A percentile compares a stretch with the other conserved stretches of the same genome.
Evolutionary conservation across 345 rosid genomes (phyloP).

Genomic region (Pugionium cornutum): DNA sequence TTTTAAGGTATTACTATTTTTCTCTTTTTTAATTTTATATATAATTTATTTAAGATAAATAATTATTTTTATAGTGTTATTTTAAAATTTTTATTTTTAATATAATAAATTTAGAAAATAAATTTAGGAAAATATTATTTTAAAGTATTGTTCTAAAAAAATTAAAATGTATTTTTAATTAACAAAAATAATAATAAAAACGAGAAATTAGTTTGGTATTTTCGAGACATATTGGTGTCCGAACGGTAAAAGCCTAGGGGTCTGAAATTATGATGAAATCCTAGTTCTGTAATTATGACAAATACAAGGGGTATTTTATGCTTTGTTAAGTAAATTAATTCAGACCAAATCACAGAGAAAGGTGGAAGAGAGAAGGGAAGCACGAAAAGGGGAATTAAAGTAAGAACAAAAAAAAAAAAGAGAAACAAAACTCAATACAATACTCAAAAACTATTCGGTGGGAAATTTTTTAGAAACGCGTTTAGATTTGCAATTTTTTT

Average conservation of each 20-base stretch:
- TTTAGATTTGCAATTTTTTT: constrained; percentile 30
- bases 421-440: background rate
- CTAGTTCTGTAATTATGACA: constrained; percentile 5
- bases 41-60: no score
- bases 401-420: background rate
- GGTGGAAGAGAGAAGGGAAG: constrained; percentile 40
- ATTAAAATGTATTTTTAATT: no score
- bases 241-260: background rate
- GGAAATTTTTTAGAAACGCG: constrained; percentile 35
- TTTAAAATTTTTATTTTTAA: no score
- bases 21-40: no score
- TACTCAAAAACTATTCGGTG: constrained; percentile 38
- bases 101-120: no score
- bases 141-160: no score
- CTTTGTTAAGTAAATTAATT: constrained; percentile 30
- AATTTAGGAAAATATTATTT: no score
- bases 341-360: constrained; percentile 37
- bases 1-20: no score
- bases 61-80: no score
- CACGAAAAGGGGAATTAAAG: constrained; percentile 22
- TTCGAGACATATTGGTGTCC: constrained; percentile 1
- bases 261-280: background rate
- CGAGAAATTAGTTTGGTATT: no score
- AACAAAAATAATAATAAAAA: no score
- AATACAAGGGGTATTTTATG: constrained; percentile 21